These are phyloP conservation scores for Leccinum longicurvipes DNA, from an alignment of 768 basidiomycete genomes.

Conservation along the genomic window DNA sequence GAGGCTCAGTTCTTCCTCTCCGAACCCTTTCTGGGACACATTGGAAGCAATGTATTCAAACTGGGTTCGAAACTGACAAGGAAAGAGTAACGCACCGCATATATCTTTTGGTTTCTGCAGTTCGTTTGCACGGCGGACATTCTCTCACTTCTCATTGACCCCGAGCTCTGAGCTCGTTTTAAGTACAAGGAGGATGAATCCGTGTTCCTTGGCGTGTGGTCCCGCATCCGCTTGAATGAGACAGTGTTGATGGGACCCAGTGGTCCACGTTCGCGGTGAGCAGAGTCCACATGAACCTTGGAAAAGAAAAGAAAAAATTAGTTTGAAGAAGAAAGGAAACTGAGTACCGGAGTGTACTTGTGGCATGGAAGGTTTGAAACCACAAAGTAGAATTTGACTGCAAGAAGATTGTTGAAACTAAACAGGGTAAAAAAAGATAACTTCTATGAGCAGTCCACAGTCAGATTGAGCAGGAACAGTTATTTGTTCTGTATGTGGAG, in stretches of 20 bases:
- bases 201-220: constrained; percentile 57
- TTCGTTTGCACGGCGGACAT: constrained; percentile 72
- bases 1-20: constrained; percentile 56
- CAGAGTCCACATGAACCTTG: constrained; percentile 92
- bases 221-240: constrained; percentile 92
- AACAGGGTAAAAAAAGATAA: not conserved
- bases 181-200: constrained; percentile 73
- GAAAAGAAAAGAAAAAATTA: not conserved
- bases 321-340: not conserved
- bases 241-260: constrained; percentile 87
- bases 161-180: constrained; percentile 55
- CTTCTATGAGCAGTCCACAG: too few species aligned
- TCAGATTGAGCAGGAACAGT: too few species aligned
- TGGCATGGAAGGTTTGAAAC: constrained; percentile 92
- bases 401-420: not conserved
- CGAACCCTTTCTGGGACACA: constrained; percentile 80
- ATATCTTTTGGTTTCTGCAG: constrained; percentile 78
- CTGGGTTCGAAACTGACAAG: not conserved
- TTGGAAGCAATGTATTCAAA: not conserved
- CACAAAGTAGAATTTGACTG: constrained; percentile 96
- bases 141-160: constrained; percentile 67
- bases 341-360: constrained; percentile 44
- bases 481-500: too few species aligned
- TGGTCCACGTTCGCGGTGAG: constrained; percentile 78
- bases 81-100: constrained; percentile 64